phyloP scores from a whole-genome alignment of 2,329 filamentous ascomycete species.

The Epichloe coenophiala region DNA sequence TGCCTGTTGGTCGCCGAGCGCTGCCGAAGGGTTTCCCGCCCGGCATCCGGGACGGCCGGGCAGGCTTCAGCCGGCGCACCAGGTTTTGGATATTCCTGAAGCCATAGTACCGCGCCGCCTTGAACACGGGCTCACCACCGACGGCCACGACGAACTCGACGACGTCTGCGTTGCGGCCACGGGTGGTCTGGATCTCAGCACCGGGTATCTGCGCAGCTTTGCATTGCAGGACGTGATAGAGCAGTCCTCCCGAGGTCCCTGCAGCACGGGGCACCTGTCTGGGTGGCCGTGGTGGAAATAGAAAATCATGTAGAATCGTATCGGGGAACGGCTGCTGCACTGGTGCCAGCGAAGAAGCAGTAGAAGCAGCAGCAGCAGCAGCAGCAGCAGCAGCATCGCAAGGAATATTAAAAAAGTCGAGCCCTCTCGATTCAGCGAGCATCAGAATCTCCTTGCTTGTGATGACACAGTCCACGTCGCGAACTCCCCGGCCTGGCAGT shows the following conservation, averaged over 20 bases:
- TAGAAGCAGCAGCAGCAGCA: no score
- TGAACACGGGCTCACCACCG: constrained; percentile 49
- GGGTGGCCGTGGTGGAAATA: constrained; percentile 46
- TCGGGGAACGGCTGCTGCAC: constrained; percentile 54
- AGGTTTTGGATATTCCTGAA: constrained; percentile 98
- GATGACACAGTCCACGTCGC: constrained; percentile 96
- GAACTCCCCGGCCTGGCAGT: constrained; percentile 40
- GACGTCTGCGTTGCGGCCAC: constrained; percentile 83
- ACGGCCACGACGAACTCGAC: constrained; percentile 64
- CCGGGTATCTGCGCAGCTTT: constrained; percentile 59
- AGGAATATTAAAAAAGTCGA: constrained; percentile 57
- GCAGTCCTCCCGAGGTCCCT: constrained; percentile 78
- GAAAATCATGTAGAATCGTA: constrained; percentile 51
- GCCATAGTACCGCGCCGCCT: constrained; percentile 84
- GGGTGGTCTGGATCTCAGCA: constrained; percentile 54
- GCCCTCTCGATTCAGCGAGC: constrained; percentile 65
- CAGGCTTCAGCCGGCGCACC: constrained; percentile 79
- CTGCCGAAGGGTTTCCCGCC: constrained; percentile 52
- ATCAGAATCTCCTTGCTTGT: constrained; percentile 90
- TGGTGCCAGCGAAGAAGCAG: constrained; percentile 19
- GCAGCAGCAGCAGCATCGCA: constrained; percentile 26
- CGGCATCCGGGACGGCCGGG: constrained; percentile 63
- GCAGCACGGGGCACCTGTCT: constrained; percentile 37
- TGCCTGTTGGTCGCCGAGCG: constrained; percentile 38
- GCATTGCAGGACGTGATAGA: constrained; percentile 70